Evolutionary conservation across 2,329 filamentous ascomycete species (phyloP).

Genomic region (Polychaeton citri): DNA sequence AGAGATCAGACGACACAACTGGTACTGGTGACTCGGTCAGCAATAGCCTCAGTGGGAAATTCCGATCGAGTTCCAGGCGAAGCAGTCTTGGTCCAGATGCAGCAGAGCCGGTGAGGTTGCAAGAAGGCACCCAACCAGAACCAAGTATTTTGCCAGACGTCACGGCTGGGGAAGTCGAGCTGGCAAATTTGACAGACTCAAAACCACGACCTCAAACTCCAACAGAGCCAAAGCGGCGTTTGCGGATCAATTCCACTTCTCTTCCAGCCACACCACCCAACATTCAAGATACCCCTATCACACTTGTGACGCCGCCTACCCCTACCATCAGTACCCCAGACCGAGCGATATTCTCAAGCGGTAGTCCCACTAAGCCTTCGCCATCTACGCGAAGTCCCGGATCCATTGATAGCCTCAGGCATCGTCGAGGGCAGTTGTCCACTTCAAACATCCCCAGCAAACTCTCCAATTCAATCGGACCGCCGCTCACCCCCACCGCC

Average conservation of each 20-base stretch:
- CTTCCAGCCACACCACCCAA: conserved; percentile 31
- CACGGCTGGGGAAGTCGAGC: too few relatives aligned
- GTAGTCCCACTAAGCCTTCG: conserved; percentile 32
- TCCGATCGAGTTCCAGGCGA: too few relatives aligned
- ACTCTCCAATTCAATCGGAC: conserved; percentile 61
- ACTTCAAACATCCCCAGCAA: conserved; percentile 64
- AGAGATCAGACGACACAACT: too few relatives aligned
- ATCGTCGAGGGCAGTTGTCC: conserved; percentile 16
- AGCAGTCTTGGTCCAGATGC: neutral
- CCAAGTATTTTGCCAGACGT: too few relatives aligned
- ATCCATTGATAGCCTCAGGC: conserved; percentile 19
- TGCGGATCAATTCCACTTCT: conserved; percentile 22
- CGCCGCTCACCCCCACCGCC: conserved; percentile 61
- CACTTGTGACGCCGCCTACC: conserved; percentile 51
- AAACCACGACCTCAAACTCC: neutral
- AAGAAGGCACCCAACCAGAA: too few relatives aligned
- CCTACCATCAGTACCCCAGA: conserved; percentile 33
- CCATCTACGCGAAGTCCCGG: conserved; percentile 9
- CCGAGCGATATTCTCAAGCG: conserved; percentile 8
- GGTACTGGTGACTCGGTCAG: too few relatives aligned
- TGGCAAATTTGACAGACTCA: neutral
- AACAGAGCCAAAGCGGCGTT: neutral
- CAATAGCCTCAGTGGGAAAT: too few relatives aligned
- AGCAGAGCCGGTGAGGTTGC: too few relatives aligned
- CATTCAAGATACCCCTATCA: conserved; percentile 34